A percentile compares a stretch with the other conserved stretches of the same genome.
Conservation (phyloP, 1,284 basidiomycete genomes). For the Cutaneotrichosporon cutaneum region DNA sequence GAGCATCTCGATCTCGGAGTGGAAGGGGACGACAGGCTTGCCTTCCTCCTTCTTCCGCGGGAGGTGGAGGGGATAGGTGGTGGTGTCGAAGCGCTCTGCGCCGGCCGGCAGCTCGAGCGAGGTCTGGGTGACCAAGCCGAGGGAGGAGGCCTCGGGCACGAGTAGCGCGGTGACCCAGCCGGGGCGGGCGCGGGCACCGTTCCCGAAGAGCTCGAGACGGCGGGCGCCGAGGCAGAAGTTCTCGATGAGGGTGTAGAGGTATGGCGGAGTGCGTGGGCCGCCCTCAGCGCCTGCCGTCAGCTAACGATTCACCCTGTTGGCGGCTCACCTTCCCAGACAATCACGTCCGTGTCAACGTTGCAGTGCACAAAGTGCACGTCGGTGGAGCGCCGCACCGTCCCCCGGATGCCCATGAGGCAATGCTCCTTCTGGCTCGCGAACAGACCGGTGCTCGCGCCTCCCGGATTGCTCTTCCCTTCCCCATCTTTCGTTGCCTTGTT, state of each 20-base stretch:
- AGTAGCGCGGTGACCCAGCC: constrained; percentile 90
- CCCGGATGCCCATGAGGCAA: constrained; percentile 97
- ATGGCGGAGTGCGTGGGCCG: constrained; percentile 78
- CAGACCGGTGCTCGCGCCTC: constrained; percentile 49
- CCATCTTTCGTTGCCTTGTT: constrained; percentile 65
- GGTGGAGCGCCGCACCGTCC: constrained; percentile 88
- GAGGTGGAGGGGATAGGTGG: constrained; percentile 57
- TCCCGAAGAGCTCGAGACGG: constrained; percentile 86
- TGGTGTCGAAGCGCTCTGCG: constrained; percentile 54
- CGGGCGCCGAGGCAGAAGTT: constrained; percentile 95
- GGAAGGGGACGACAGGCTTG: constrained; percentile 32
- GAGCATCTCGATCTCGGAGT: constrained; percentile 69
- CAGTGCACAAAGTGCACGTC: constrained; percentile 97
- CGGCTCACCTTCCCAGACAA: constrained; percentile 71
- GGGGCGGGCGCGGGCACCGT: constrained; percentile 66
- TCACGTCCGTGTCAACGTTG: constrained; percentile 96
- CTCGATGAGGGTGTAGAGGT: constrained; percentile 92
- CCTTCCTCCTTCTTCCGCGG: constrained; percentile 28
- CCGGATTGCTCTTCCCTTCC: neutral
- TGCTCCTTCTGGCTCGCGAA: constrained; percentile 90
- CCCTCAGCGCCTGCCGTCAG: constrained; percentile 13
- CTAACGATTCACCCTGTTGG: neutral
- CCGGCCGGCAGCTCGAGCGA: constrained; percentile 10
- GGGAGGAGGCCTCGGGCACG: constrained; percentile 4
- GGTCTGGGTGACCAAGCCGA: neutral